A percentile compares a stretch with the other conserved stretches of the same genome.
Evolutionary conservation across 257 asterid species (phyloP).

Genomic region (Solanum bulbocastanum): DNA sequence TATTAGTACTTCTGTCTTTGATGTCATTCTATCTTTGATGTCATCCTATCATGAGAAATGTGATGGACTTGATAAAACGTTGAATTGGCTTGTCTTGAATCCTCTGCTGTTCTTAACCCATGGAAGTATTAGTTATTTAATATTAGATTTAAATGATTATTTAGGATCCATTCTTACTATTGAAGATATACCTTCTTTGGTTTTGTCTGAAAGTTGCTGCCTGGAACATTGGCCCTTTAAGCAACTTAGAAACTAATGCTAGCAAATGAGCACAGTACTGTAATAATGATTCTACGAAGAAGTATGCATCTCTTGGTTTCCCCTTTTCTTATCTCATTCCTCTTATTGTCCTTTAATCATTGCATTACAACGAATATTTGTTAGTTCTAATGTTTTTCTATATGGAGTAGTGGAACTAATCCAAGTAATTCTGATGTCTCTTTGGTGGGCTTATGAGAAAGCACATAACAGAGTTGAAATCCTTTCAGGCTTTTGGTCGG

Average conservation of each 20-base stretch:
- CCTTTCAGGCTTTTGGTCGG: slow-evolving; percentile 79
- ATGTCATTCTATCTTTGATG: neutral
- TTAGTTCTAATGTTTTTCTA: neutral
- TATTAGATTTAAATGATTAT: neutral
- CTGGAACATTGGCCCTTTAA: neutral
- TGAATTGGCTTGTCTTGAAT: neutral
- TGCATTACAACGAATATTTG: neutral
- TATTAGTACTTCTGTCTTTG: neutral
- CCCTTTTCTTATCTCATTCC: neutral
- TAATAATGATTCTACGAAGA: neutral
- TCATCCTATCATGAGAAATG: neutral
- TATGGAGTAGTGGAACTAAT: neutral
- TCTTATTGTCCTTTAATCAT: neutral
- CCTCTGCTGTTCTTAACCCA: neutral
- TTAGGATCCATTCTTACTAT: neutral
- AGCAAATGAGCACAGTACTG: neutral
- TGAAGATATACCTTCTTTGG: neutral
- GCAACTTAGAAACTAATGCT: neutral
- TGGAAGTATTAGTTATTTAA: neutral
- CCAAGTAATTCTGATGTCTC: neutral
- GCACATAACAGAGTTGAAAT: slow-evolving; percentile 5
- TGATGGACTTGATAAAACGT: neutral
- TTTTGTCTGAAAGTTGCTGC: neutral
- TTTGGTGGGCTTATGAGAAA: neutral
- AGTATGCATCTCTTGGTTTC: neutral